phyloP scores from a whole-genome alignment of 2,329 filamentous ascomycete genomes.

The Bretziella fagacearum region DNA sequence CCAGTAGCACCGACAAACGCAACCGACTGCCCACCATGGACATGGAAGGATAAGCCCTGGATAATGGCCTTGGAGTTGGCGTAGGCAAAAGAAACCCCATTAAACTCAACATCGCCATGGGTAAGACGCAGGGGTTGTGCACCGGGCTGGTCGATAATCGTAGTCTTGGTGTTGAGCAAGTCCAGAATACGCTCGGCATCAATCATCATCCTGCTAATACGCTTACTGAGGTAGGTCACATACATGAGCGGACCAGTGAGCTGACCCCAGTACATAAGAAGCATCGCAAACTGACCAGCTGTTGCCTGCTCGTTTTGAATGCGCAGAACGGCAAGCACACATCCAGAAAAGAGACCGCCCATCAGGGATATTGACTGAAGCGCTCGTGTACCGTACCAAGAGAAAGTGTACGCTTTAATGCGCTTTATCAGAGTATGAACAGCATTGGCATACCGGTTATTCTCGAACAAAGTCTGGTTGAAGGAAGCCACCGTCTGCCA shows the following conservation, averaged over 20 bases:
- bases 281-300: slow-evolving; percentile 51
- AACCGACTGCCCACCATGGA: slow-evolving; percentile 35
- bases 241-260: slow-evolving; percentile 54
- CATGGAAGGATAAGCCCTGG: slow-evolving; percentile 34
- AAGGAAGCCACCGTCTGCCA: slow-evolving; percentile 44
- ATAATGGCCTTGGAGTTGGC: slow-evolving; percentile 38
- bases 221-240: slow-evolving; percentile 42
- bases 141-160: slow-evolving; percentile 33
- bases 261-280: slow-evolving; percentile 59
- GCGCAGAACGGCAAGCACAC: slow-evolving; percentile 45
- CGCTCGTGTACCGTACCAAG: slow-evolving; percentile 21
- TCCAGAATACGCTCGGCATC: slow-evolving; percentile 40
- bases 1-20: slow-evolving; percentile 45
- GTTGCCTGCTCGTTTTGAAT: slow-evolving; percentile 44
- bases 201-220: slow-evolving; percentile 38
- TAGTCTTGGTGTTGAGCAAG: slow-evolving; percentile 41
- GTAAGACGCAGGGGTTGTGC: slow-evolving; percentile 33
- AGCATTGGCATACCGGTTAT: slow-evolving; percentile 34
- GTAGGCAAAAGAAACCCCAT: slow-evolving; percentile 40
- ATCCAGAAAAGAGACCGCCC: slow-evolving; percentile 48
- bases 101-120: slow-evolving; percentile 38
- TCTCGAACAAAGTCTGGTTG: slow-evolving; percentile 41
- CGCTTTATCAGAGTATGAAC: slow-evolving; percentile 20
- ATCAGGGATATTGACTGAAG: slow-evolving; percentile 48
- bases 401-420: slow-evolving; percentile 12